phyloP scores from a whole-genome alignment of 1,284 basidiomycete genomes.

The Hypsizygus ulmarius region DNA sequence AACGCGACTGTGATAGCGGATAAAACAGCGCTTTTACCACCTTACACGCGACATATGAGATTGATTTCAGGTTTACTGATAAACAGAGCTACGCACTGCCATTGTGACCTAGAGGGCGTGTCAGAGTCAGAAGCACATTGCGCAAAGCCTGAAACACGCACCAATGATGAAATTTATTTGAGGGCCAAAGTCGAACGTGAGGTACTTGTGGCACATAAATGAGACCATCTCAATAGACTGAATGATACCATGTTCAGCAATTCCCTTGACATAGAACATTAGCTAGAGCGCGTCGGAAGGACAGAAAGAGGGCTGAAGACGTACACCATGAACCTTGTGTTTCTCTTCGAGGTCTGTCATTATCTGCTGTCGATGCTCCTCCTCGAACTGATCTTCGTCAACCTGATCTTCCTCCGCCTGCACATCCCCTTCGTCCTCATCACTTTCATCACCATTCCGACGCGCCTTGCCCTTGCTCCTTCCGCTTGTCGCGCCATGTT shows the following conservation, averaged over 20 bases:
- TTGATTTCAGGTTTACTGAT: background rate
- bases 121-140: background rate
- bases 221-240: conserved; percentile 84
- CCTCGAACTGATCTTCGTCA: conserved; percentile 59
- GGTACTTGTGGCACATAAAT: conserved; percentile 95
- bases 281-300: background rate
- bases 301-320: conserved; percentile 22
- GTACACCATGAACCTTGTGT: conserved; percentile 55
- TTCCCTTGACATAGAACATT: conserved; percentile 44
- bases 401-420: conserved; percentile 38
- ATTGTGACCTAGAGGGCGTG: conserved; percentile 58
- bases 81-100: conserved; percentile 54
- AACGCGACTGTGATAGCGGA: conserved; percentile 93
- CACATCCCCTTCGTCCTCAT: conserved; percentile 34
- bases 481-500: conserved; percentile 1
- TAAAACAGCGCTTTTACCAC: conserved; percentile 94
- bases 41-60: conserved; percentile 32
- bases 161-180: conserved; percentile 98
- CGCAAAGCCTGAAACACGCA: conserved; percentile 33
- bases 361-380: conserved; percentile 54
- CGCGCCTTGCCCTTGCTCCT: conserved; percentile 35
- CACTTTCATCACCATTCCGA: conserved; percentile 23
- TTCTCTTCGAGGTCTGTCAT: conserved; percentile 52
- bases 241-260: conserved; percentile 86
- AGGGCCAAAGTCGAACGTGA: conserved; percentile 80